Base-by-base conservation (phyloP, 78 protist species). In the Chrysochromulina tobinii region DNA sequence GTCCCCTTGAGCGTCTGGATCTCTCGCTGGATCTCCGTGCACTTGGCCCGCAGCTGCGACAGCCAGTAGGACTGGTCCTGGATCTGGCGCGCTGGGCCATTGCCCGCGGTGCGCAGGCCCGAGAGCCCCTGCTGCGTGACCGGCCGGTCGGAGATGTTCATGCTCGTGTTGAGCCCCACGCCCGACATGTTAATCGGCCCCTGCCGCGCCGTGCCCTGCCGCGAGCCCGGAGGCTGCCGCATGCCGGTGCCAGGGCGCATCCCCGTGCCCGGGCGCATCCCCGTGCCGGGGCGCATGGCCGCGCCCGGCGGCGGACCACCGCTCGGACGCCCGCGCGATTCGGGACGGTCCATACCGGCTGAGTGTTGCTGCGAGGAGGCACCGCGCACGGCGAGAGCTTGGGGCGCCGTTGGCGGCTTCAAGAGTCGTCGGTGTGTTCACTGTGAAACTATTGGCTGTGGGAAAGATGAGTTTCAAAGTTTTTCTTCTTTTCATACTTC, bases 81-180 rank as follows among this genome's bases (percentile, higher is more conserved):
- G 38, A 77, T 53, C 85, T 77, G 85, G 0, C 85, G 85, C 1
- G 25, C 23, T 1, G 85, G 85, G 20, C 85, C 85, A 7, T 4
- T 7, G 15, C 61, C 54, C 38, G 61, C 85, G 85, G 85, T 51
- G 21, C 18, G 14, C 50, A 9, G 5, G 85, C 85, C 85, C 61
- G 48, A 1, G 2, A 77, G 55, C 23, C 85, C 85, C 85, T 77
- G 85, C 85, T 77, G 85, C 61, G 85, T 77, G 61, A 53, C 58
- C 15, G 85, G 85, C 27, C 85, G 85, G 61, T 77, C 54, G 48
- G 25, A 7, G 23, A 77, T 51, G 27, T 50, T 17, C 61, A 77
- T 51, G 25, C 15, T 1, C 8, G 85, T 23, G 58, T 9, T 77
- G 48, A 77, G 1, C 20, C 85, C 85, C 61, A 77, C 20, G 27